Base-by-base conservation (phyloP, 1,284 basidiomycete species). In the Ustanciosporium gigantosporum region DNA sequence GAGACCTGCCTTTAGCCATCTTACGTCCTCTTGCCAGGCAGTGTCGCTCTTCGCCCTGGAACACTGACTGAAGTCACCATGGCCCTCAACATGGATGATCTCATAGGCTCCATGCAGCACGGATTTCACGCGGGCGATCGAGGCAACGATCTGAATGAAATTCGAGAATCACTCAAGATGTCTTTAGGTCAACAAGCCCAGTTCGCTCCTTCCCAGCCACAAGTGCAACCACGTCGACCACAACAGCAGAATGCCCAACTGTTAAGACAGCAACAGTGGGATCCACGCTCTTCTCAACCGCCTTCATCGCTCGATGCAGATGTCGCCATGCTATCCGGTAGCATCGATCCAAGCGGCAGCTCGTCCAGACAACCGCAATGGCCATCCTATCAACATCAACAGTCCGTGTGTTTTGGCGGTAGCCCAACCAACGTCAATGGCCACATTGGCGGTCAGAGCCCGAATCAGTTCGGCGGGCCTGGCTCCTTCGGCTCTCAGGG, bases 21-120 rank as follows among this genome's bases (percentile, higher is more conserved):
- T n/a, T n/a, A n/a, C n/a, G n/a, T n/a, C n/a, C n/a, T n/a, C n/a
- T n/a, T n/a, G n/a, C n/a, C n/a, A n/a, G n/a, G n/a, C n/a, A n/a
- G n/a, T n/a, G n/a, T n/a, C n/a, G n/a, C n/a, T n/a, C n/a, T n/a
- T n/a, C n/a, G n/a, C n/a, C n/a, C n/a, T n/a, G n/a, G n/a, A n/a
- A n/a, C n/a, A n/a, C n/a, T n/a, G n/a, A n/a, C n/a, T n/a, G n/a
- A n/a, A n/a, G n/a, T 19, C 31, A 41, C 25, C 13, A 72, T 72
- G 69, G 69, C 69, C 45, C 47, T 72, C 21, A 69, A 72, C 32
- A 52, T 72, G 43, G 69, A 72, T 48, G 69, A 72, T 36, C 64
- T 72, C 5, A 72, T 72, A 41, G 69, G 69, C 15, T 67, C 64
- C 7, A 72, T 72, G 69, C 69, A 69, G 42, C 62, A 66, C 29